Conservation (phyloP, 1,284 basidiomycete genomes). For the Trichosporon faecale region DNA sequence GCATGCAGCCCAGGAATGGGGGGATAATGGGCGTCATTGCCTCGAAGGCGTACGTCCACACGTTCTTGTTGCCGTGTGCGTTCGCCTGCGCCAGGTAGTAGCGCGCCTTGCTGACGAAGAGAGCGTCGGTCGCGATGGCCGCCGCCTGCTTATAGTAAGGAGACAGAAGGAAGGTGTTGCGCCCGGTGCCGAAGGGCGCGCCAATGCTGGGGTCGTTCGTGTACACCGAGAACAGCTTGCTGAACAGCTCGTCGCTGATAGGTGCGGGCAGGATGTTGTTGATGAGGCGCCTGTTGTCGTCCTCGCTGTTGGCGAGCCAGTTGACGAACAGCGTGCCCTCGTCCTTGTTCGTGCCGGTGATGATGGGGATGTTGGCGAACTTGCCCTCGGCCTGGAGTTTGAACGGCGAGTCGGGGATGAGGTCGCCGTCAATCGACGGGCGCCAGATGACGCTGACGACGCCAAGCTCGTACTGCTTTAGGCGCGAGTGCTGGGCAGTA, state of each 20-base stretch:
- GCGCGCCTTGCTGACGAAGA: conserved; percentile 36
- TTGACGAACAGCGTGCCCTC: conserved; percentile 29
- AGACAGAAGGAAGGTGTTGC: conserved; percentile 38
- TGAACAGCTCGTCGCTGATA: neutral
- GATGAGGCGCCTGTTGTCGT: neutral
- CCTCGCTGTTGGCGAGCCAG: neutral
- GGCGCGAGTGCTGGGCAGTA: neutral
- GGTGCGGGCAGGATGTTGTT: neutral
- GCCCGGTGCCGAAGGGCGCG: conserved; percentile 44
- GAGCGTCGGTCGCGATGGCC: conserved; percentile 36
- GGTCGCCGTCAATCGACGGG: conserved; percentile 28
- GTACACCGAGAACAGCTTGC: neutral
- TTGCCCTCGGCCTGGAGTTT: conserved; percentile 23
- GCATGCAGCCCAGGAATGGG: conserved; percentile 15
- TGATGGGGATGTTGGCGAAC: conserved; percentile 31
- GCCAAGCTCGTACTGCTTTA: neutral
- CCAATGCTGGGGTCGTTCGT: conserved; percentile 16
- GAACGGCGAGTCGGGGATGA: conserved; percentile 27
- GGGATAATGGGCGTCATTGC: conserved; percentile 14
- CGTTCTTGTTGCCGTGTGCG: conserved; percentile 28
- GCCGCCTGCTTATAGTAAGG: conserved; percentile 32
- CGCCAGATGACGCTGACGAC: conserved; percentile 8
- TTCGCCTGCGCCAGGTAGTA: conserved; percentile 34
- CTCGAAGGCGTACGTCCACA: conserved; percentile 44
- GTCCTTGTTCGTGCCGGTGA: conserved; percentile 31